Conservation (phyloP, 495 filamentous ascomycete species). For the Articulospora tetracladia region DNA sequence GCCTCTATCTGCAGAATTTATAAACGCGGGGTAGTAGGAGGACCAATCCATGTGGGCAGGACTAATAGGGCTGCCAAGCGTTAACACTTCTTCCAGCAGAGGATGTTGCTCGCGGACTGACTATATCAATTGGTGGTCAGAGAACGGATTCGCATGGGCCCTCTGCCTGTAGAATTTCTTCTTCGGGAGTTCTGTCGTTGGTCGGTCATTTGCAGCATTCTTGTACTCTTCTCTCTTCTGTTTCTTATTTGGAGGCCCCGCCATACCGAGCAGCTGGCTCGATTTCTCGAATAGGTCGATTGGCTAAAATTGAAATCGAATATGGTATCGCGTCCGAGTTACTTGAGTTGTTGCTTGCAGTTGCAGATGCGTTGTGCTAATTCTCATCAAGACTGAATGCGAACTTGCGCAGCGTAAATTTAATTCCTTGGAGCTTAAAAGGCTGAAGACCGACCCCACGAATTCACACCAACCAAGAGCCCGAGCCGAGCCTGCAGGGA, state of each 20-base stretch:
- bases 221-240: constrained; percentile 76
- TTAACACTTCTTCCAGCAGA: background rate
- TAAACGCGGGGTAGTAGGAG: constrained; percentile 72
- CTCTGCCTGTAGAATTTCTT: constrained; percentile 96
- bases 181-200: constrained; percentile 57
- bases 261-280: constrained; percentile 38
- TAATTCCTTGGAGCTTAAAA: no score
- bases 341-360: background rate
- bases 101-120: constrained; percentile 39
- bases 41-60: constrained; percentile 92
- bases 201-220: constrained; percentile 37
- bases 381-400: background rate
- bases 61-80: constrained; percentile 59
- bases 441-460: background rate
- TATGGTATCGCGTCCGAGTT: background rate
- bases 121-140: constrained; percentile 87
- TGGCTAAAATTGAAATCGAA: background rate
- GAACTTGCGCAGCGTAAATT: background rate
- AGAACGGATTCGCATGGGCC: constrained; percentile 97
- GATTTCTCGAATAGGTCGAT: background rate
- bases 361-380: background rate
- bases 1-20: constrained; percentile 14
- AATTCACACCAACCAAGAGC: background rate
- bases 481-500: background rate
- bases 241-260: constrained; percentile 55